phyloP scores from a whole-genome alignment of 2,329 filamentous ascomycete genomes.

The Paraconiothyrium brasiliense region DNA sequence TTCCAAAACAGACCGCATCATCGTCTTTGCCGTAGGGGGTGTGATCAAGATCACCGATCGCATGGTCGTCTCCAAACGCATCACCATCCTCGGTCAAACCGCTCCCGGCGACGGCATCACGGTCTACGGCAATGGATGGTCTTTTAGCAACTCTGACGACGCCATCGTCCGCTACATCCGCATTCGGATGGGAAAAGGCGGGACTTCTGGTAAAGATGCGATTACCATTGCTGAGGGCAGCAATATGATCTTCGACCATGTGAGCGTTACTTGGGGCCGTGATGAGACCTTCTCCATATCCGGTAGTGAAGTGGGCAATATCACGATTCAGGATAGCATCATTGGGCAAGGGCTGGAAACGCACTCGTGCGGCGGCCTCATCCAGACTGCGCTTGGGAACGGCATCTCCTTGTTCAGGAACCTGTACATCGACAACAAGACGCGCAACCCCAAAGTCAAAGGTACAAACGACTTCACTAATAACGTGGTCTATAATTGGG shows the following conservation, averaged over 20 bases:
- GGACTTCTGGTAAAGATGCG: conserved; percentile 63
- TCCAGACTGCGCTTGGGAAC: conserved; percentile 57
- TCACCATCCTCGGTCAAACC: conserved; percentile 62
- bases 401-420: conserved; percentile 64
- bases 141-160: conserved; percentile 62
- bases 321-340: conserved; percentile 64
- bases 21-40: conserved; percentile 62
- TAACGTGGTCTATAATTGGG: conserved; percentile 66
- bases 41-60: conserved; percentile 60
- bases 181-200: conserved; percentile 63
- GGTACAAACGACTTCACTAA: conserved; percentile 64
- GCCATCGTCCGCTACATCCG: conserved; percentile 65
- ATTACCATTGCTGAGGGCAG: conserved; percentile 63
- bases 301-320: conserved; percentile 55
- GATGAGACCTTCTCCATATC: conserved; percentile 65
- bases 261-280: conserved; percentile 64
- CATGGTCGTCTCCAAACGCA: conserved; percentile 59
- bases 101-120: conserved; percentile 61
- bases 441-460: conserved; percentile 66
- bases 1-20: conserved; percentile 58
- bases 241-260: conserved; percentile 67
- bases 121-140: conserved; percentile 64
- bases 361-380: conserved; percentile 63
- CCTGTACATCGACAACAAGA: conserved; percentile 67
- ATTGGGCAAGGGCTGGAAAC: conserved; percentile 64